Evolutionary conservation across 2,329 filamentous ascomycete genomes (phyloP), one percentile per base, ranked within the genome.

Genomic region (Alternaria novae-zelandiae): DNA sequence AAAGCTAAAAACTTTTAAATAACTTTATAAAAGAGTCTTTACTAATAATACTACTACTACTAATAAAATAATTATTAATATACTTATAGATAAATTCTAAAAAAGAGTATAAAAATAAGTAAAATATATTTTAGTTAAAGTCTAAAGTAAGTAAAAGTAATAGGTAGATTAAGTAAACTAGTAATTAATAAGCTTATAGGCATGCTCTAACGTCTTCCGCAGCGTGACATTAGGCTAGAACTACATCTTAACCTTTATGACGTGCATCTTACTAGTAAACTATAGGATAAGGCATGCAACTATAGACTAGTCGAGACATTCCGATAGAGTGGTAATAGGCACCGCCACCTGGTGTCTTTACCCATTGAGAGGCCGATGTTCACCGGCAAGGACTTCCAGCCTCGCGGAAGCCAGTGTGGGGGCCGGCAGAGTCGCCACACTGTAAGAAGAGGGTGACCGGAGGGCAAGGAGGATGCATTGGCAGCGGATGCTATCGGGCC

Each of bases 401-500:
- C 21, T 44, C 30, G 17, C 54, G 54, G 21, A 56, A 26, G 21
- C 20, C n/a, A 17, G 36, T 17, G 28, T 23, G 12, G 30, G 13
- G 5, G 51, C 23, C 21, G 45, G 45, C 55, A 49, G 21, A 32
- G 57, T 32, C 17, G 50, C 26, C 50, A 36, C 28, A 15, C 50
- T 23, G 17, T n/a, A 7, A 41, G 28, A 53, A 12, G 15, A 49
- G 23, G 44, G 26, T n/a, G 46, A 49, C 46, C 28, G n/a, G 15
- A 50, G 46, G n/a, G 10, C 17, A 20, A 32, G 25, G 26, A 28
- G 26, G 30, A 51, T 51, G 57, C 25, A 45, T 43, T 17, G 50
- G 50, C 21, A 44, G 57, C 30, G 28, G 51, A 36, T 56, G 51
- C 54, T 58, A 62, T 49, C 61, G 61, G 61, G 44, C 32, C 45